Percentiles rank a stretch among this genome's conserved stretches.
Conservation (phyloP, 768 basidiomycete genomes). For the Lyophyllum atratum region DNA sequence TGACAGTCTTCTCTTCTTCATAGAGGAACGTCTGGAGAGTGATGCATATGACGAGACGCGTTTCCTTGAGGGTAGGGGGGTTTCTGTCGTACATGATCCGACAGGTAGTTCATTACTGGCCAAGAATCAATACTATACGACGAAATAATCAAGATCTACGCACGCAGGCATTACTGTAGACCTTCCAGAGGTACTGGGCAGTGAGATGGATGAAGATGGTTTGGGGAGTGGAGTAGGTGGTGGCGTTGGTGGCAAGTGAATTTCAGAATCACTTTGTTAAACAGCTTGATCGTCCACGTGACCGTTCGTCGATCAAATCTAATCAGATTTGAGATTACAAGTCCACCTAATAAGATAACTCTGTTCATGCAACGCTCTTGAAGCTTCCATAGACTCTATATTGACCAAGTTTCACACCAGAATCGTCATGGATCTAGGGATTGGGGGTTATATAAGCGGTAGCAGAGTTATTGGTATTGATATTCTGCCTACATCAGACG, state of each 20-base stretch:
- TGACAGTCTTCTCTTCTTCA: slow-evolving; percentile 45
- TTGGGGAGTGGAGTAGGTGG: not conserved
- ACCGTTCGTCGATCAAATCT: not conserved
- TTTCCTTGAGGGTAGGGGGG: slow-evolving; percentile 25
- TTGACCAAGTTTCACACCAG: no score
- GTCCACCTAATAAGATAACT: no score
- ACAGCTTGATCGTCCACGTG: not conserved
- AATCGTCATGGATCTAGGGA: no score
- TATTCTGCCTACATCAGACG: no score
- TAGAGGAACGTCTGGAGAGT: slow-evolving; percentile 40
- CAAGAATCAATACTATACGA: not conserved
- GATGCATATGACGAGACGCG: slow-evolving; percentile 38
- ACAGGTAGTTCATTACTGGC: not conserved
- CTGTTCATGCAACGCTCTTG: no score
- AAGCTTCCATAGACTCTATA: no score
- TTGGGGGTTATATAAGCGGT: no score
- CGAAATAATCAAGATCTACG: not conserved
- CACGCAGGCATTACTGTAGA: not conserved
- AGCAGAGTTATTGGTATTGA: no score
- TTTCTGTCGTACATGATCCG: slow-evolving; percentile 15
- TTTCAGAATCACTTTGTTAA: not conserved
- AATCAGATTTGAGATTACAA: not conserved
- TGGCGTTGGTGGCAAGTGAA: not conserved
- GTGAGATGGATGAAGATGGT: not conserved
- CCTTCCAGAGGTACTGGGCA: not conserved